These are phyloP conservation scores for Trypanosoma brucei DNA, from an alignment of 208 protist genomes.

Conservation along the genomic window DNA sequence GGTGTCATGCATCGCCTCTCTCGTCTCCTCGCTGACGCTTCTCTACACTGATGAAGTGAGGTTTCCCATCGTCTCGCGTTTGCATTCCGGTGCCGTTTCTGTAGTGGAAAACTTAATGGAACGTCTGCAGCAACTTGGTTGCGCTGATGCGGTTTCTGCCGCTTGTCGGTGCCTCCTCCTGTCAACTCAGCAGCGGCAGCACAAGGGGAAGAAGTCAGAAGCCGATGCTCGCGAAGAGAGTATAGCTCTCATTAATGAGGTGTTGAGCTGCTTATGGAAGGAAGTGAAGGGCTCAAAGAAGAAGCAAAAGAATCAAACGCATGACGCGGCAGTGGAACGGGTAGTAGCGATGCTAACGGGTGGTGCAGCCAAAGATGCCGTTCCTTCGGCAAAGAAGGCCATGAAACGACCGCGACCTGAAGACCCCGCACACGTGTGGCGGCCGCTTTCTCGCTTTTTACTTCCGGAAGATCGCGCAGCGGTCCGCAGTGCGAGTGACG, in stretches of 20 bases:
- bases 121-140: slow-evolving; percentile 3
- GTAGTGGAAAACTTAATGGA: slow-evolving; percentile 19
- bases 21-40: slow-evolving; percentile 31
- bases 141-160: slow-evolving; percentile 4
- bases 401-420: background rate
- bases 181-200: background rate
- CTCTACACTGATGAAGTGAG: slow-evolving; percentile 6
- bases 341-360: slow-evolving; percentile 26
- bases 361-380: background rate
- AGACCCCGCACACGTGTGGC: background rate
- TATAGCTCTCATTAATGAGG: background rate
- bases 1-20: slow-evolving; percentile 23
- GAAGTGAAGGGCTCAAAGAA: background rate
- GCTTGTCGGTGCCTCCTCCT: slow-evolving; percentile 10
- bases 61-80: slow-evolving; percentile 4
- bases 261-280: background rate
- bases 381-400: background rate
- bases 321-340: background rate
- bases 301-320: background rate
- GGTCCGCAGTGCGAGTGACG: background rate
- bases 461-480: slow-evolving; percentile 25
- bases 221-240: background rate
- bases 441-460: slow-evolving; percentile 29
- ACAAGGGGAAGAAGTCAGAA: background rate
- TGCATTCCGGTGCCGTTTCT: slow-evolving; percentile 12